phyloP scores from a whole-genome alignment of 441 rosid species.

The Populus hybrid region DNA sequence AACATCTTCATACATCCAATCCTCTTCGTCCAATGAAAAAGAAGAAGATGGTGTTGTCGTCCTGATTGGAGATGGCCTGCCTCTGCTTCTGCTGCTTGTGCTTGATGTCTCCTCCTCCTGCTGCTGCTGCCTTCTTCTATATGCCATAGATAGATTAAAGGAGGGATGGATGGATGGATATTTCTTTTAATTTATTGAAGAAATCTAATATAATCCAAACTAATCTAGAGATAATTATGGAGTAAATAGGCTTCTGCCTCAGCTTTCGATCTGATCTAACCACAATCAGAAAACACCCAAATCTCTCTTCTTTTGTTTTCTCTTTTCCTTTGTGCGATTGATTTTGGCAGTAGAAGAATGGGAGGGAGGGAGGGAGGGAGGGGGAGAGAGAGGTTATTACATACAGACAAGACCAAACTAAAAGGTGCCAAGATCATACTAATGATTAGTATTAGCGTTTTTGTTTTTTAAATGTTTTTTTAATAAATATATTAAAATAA shows the following conservation, averaged over 20 bases:
- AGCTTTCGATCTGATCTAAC: not conserved
- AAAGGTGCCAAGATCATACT: not conserved
- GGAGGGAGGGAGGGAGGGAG: not conserved
- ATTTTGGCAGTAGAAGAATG: not conserved
- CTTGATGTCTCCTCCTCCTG: not conserved
- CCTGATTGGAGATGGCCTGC: not conserved
- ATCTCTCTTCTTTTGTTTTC: not conserved
- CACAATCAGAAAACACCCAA: not conserved
- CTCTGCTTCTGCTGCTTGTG: not conserved
- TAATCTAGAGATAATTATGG: not conserved
- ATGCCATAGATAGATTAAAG: slow-evolving; percentile 25
- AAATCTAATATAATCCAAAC: not conserved
- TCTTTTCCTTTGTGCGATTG: not conserved
- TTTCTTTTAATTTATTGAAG: not conserved
- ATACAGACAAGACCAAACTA: not conserved
- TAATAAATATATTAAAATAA: no score
- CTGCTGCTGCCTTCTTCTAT: slow-evolving; percentile 33
- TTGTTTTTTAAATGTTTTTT: no score
- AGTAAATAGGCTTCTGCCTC: not conserved
- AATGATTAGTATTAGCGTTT: no score
- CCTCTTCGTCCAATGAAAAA: not conserved
- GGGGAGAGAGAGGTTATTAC: not conserved
- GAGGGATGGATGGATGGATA: not conserved
- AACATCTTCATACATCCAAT: not conserved
- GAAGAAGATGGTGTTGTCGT: slow-evolving; percentile 1